Evolutionary conservation across 306 rosid species (phyloP).

Genomic region (Hylodesmum podocarpum): DNA sequence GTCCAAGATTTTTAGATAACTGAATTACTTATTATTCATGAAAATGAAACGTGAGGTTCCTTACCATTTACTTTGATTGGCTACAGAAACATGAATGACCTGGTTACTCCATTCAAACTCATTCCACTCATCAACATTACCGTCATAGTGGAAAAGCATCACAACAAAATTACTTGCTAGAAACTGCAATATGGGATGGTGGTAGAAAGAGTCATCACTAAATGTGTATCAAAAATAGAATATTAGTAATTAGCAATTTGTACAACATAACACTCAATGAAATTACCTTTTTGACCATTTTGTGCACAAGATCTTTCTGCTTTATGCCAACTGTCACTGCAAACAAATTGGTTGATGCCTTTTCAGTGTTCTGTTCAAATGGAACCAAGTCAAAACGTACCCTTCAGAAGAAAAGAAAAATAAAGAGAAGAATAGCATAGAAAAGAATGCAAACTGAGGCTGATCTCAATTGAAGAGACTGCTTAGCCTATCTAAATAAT

Average conservation of each 20-base stretch:
- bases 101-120: constrained; percentile 53
- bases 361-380: constrained; percentile 37
- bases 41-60: background rate
- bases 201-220: constrained; percentile 9
- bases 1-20: background rate
- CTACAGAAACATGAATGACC: constrained; percentile 64
- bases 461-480: background rate
- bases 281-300: constrained; percentile 72
- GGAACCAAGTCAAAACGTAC: constrained; percentile 3
- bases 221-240: background rate
- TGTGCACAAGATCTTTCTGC: constrained; percentile 61
- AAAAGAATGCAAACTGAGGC: background rate
- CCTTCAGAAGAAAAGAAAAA: background rate
- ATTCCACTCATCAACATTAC: constrained; percentile 61
- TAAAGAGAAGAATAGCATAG: background rate
- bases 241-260: background rate
- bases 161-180: constrained; percentile 61
- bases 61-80: constrained; percentile 76
- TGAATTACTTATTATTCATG: background rate
- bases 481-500: background rate
- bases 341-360: constrained; percentile 45
- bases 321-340: constrained; percentile 67
- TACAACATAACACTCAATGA: background rate
- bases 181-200: constrained; percentile 54
- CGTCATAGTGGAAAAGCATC: constrained; percentile 84